Conservation (phyloP, 768 basidiomycete species). For the Lentinula sp. region DNA sequence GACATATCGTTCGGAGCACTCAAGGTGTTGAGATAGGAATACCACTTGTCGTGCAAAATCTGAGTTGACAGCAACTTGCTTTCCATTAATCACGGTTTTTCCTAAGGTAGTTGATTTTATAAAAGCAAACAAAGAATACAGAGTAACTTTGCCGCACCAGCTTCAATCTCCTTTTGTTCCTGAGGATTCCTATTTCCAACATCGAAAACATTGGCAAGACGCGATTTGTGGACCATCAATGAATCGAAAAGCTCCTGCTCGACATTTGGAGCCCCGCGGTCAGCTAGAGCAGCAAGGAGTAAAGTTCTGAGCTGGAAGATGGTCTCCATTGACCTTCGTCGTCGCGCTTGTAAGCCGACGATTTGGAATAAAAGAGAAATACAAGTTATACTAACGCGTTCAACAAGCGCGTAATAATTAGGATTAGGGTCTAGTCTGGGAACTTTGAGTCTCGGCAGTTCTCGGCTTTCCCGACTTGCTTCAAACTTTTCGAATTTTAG, state of each 20-base stretch:
- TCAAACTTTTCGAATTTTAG: no score
- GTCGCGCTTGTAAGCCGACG: not conserved
- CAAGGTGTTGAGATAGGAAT: constrained; percentile 76
- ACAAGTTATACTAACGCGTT: not conserved
- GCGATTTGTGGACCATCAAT: constrained; percentile 59
- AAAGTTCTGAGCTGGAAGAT: constrained; percentile 50
- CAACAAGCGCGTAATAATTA: not conserved
- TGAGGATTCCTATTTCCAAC: constrained; percentile 53
- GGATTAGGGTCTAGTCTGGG: not conserved
- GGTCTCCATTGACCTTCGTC: constrained; percentile 43
- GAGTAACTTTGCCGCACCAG: constrained; percentile 34
- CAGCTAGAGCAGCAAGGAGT: constrained; percentile 41
- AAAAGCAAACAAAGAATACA: not conserved
- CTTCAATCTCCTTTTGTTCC: constrained; percentile 69
- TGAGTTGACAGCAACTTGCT: constrained; percentile 64
- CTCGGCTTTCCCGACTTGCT: no score
- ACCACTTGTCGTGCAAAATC: constrained; percentile 75
- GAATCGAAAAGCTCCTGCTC: constrained; percentile 77
- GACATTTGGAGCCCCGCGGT: constrained; percentile 37
- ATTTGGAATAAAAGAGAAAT: not conserved
- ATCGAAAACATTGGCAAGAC: constrained; percentile 59
- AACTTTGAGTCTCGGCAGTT: no score
- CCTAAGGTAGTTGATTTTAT: constrained; percentile 34
- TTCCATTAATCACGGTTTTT: constrained; percentile 56
- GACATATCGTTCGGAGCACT: constrained; percentile 76